Base-by-base conservation (phyloP, 2,329 filamentous ascomycete genomes). In the Monosporascus sp. region DNA sequence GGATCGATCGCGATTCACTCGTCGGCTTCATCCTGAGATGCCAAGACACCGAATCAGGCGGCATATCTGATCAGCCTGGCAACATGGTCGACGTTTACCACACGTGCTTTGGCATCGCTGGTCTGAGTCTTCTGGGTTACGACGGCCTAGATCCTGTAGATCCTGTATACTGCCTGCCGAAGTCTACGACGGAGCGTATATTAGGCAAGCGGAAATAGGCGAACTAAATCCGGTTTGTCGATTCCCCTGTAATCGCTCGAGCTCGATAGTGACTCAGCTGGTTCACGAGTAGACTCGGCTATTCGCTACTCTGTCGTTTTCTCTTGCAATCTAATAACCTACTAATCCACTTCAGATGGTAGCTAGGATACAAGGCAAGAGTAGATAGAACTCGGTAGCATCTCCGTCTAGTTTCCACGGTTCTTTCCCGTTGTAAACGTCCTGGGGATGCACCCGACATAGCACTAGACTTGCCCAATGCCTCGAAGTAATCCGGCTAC, bases 31-130 rank as follows among this genome's bases (percentile, higher is more conserved):
- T 99, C 52, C 73, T 99, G 54, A 80, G 81, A 58, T 96, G 90
- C 66, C 94, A 99, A 76, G 94, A 99, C 68, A 77, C 83, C 1
- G 87, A 95, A 53, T 73, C 81, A 31, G 94, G 94, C 26, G 94
- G 94, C 11, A 83, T 99, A 60, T 87, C 93, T 5, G 94, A 99
- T 73, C 79, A 92, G 56, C 93, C 94, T 9, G 92, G 90, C 26
- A 86, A 99, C 66, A 91, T 93, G 87, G 93, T 97, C 22, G 94
- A 99, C 75, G 92, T 99, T 36, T 99, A 95, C 76, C 94, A 99
- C 68, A 97, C 94, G 0, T 76, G 86, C 51, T 99, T 99, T 69
- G 91, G 90, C 24, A 74, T 97, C 59, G 89, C 92, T 20, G 94
- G 94, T 2, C 74, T 99, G 61, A 96, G 91, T 68, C 79, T 99